Conservation (phyloP, 1,284 basidiomycete genomes). For the Puccinia novopanici region DNA sequence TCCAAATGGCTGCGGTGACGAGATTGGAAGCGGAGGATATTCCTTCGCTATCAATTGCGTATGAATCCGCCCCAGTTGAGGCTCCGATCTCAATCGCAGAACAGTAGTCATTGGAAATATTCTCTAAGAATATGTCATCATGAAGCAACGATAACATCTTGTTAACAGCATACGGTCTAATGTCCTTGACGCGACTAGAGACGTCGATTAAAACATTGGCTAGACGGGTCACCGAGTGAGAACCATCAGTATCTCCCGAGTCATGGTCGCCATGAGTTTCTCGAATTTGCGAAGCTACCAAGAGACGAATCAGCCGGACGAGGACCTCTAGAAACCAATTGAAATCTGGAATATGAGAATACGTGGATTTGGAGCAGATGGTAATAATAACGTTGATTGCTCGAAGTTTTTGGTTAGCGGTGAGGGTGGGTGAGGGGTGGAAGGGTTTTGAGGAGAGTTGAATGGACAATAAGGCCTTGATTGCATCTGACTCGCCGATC, state of each 20-base stretch:
- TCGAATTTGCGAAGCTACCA: conserved; percentile 51
- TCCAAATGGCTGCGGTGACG: conserved; percentile 88
- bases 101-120: conserved; percentile 53
- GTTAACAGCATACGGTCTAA: conserved; percentile 75
- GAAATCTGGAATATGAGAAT: conserved; percentile 85
- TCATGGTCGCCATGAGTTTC: background rate
- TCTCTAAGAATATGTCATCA: conserved; percentile 71
- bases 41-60: conserved; percentile 66
- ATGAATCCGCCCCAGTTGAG: conserved; percentile 61
- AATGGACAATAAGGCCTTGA: conserved; percentile 56
- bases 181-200: conserved; percentile 74
- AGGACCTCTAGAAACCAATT: conserved; percentile 95
- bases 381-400: conserved; percentile 78
- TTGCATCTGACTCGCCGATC: conserved; percentile 76
- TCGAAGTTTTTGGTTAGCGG: conserved; percentile 69
- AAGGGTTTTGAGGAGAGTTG: conserved; percentile 11
- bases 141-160: conserved; percentile 76
- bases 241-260: conserved; percentile 16
- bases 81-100: conserved; percentile 26
- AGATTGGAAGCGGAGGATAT: conserved; percentile 64
- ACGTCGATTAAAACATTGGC: conserved; percentile 84
- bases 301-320: conserved; percentile 80
- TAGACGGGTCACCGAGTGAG: conserved; percentile 62
- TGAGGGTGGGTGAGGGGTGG: conserved; percentile 59
- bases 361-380: conserved; percentile 78